Evolutionary conservation across 2,329 filamentous ascomycete genomes (phyloP).

Genomic region (Xylaria hypoxylon): DNA sequence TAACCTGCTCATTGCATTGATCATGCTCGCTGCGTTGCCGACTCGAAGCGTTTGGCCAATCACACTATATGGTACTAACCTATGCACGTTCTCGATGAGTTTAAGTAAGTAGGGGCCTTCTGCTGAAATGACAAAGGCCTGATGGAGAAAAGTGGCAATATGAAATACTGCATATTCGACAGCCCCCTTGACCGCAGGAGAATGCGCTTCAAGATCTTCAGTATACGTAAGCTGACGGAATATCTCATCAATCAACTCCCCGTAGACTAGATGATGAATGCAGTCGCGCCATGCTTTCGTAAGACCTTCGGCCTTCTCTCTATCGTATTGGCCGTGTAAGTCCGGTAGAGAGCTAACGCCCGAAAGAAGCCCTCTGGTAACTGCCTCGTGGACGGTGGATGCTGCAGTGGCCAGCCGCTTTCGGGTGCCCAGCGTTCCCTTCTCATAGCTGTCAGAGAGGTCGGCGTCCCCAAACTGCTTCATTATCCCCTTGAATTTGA

Average conservation of each 20-base stretch:
- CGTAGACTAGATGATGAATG: constrained; percentile 75
- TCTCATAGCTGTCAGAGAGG: constrained; percentile 85
- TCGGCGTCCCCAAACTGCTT: constrained; percentile 73
- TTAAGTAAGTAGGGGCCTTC: constrained; percentile 80
- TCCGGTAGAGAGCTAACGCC: constrained; percentile 59
- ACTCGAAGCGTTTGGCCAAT: constrained; percentile 79
- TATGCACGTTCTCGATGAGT: constrained; percentile 76
- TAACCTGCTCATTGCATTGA: constrained; percentile 77
- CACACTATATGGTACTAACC: constrained; percentile 76
- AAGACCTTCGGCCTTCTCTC: constrained; percentile 69
- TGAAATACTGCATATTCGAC: constrained; percentile 69
- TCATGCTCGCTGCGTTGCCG: constrained; percentile 85
- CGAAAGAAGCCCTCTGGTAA: constrained; percentile 73
- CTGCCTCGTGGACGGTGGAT: constrained; percentile 75
- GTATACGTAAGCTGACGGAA: constrained; percentile 71
- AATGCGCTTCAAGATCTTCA: constrained; percentile 72
- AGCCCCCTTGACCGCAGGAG: constrained; percentile 70
- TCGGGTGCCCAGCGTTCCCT: constrained; percentile 77
- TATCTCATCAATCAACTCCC: constrained; percentile 72
- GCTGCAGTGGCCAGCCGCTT: constrained; percentile 80
- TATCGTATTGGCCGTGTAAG: constrained; percentile 64
- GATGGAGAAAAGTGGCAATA: constrained; percentile 79
- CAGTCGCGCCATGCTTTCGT: constrained; percentile 74
- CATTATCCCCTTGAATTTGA: constrained; percentile 70
- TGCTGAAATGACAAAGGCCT: constrained; percentile 77